Percentiles rank a stretch among this genome's conserved stretches.
phyloP scores from a whole-genome alignment of 2,329 filamentous ascomycete species.

The Cercospora beticola region DNA sequence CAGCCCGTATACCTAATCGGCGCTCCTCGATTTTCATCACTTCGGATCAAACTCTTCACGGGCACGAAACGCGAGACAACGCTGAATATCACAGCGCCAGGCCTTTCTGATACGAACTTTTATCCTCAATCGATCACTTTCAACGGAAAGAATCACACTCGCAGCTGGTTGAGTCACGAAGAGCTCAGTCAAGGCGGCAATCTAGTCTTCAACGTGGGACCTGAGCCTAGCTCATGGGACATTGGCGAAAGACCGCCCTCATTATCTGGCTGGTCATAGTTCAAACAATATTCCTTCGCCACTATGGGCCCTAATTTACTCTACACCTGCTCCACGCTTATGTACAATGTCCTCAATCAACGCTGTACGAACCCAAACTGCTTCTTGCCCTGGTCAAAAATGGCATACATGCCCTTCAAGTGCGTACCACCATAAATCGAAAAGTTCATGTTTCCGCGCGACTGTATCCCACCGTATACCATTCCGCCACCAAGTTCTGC shows the following conservation, averaged over 20 bases:
- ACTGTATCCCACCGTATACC: conserved; percentile 66
- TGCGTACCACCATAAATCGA: conserved; percentile 66
- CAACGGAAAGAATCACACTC: conserved; percentile 18
- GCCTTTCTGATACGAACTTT: conserved; percentile 13
- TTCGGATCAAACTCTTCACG: conserved; percentile 20
- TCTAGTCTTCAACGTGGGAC: conserved; percentile 25
- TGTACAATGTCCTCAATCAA: not conserved
- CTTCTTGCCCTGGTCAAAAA: conserved; percentile 62
- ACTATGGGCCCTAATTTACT: not conserved
- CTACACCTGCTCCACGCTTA: not conserved
- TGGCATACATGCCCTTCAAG: conserved; percentile 64
- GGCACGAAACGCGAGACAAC: conserved; percentile 16
- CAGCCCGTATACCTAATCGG: conserved; percentile 50
- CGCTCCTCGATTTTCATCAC: conserved; percentile 46
- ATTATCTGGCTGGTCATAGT: conserved; percentile 12
- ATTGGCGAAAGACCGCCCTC: conserved; percentile 24
- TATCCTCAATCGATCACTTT: conserved; percentile 24
- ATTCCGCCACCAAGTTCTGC: conserved; percentile 55
- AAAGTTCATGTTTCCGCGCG: conserved; percentile 57
- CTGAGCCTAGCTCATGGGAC: conserved; percentile 22
- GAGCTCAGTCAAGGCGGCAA: conserved; percentile 23
- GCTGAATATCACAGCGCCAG: conserved; percentile 19
- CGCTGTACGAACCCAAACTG: conserved; percentile 60
- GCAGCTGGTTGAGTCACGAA: conserved; percentile 24
- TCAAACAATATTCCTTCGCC: not conserved